phyloP scores from a whole-genome alignment of 768 basidiomycete species.

The Lactifluus volemus region DNA sequence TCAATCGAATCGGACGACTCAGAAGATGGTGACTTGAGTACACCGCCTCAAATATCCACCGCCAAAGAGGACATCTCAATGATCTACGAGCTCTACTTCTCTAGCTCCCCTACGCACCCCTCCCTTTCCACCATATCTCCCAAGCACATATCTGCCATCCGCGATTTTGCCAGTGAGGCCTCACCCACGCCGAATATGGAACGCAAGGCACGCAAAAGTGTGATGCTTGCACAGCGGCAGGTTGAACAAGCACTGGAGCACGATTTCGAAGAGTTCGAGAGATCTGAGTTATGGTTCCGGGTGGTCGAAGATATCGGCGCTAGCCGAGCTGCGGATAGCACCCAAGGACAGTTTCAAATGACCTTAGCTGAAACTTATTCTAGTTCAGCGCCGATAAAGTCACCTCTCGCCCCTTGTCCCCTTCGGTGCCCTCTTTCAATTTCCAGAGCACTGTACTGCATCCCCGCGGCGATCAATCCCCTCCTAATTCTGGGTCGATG shows the following conservation, averaged over 20 bases:
- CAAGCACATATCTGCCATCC: constrained; percentile 64
- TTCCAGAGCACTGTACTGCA: neutral
- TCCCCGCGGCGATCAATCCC: constrained; percentile 1
- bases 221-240: constrained; percentile 78
- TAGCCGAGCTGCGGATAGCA: constrained; percentile 7
- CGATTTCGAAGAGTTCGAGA: constrained; percentile 83
- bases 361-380: constrained; percentile 5
- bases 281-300: constrained; percentile 89
- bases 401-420: neutral
- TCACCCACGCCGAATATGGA: constrained; percentile 35
- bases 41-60: constrained; percentile 44
- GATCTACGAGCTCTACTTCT: constrained; percentile 85
- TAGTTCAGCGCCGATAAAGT: neutral
- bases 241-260: constrained; percentile 86
- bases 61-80: constrained; percentile 82
- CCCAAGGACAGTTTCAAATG: neutral
- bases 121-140: constrained; percentile 55
- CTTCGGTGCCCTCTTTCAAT: constrained; percentile 14
- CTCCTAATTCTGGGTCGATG: constrained; percentile 6
- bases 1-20: constrained; percentile 49
- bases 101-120: constrained; percentile 45
- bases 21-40: constrained; percentile 55
- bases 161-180: constrained; percentile 45
- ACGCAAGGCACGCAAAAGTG: constrained; percentile 60
- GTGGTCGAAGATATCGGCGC: constrained; percentile 63